Percentiles rank a stretch among this genome's conserved stretches.
Conservation (phyloP, 2,329 filamentous ascomycete species). For the Dendryphion nanum region DNA sequence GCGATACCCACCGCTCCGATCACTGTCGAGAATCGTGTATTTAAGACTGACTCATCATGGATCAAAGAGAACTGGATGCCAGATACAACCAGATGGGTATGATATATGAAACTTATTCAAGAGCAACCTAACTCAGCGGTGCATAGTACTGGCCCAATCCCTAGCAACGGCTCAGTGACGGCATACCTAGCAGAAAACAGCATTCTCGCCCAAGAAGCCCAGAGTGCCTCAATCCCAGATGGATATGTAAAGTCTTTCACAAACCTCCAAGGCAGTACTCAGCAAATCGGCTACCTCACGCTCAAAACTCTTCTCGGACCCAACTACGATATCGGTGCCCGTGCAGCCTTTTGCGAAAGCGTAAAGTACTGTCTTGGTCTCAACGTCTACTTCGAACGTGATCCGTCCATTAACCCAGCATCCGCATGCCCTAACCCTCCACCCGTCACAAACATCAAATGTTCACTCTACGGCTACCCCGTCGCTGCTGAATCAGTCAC, state of each 20-base stretch:
- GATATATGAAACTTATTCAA: neutral
- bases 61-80: neutral
- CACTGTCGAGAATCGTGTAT: neutral
- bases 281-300: constrained; percentile 28
- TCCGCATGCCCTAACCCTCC: constrained; percentile 16
- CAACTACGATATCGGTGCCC: constrained; percentile 14
- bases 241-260: constrained; percentile 20
- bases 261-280: constrained; percentile 13
- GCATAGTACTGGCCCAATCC: constrained; percentile 11
- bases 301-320: constrained; percentile 19
- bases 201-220: constrained; percentile 11
- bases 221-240: constrained; percentile 6
- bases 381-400: constrained; percentile 31
- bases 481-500: constrained; percentile 15
- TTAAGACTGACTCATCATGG: neutral
- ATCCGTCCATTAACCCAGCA: constrained; percentile 16
- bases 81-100: neutral
- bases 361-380: constrained; percentile 26
- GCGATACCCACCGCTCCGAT: constrained; percentile 1
- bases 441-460: constrained; percentile 26
- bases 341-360: constrained; percentile 20
- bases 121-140: neutral
- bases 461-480: constrained; percentile 27
- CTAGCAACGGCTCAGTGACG: constrained; percentile 9
- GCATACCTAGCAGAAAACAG: constrained; percentile 11